phyloP scores from a whole-genome alignment of 2,329 filamentous ascomycete genomes.

The Pseudocercospora fijiensis region DNA sequence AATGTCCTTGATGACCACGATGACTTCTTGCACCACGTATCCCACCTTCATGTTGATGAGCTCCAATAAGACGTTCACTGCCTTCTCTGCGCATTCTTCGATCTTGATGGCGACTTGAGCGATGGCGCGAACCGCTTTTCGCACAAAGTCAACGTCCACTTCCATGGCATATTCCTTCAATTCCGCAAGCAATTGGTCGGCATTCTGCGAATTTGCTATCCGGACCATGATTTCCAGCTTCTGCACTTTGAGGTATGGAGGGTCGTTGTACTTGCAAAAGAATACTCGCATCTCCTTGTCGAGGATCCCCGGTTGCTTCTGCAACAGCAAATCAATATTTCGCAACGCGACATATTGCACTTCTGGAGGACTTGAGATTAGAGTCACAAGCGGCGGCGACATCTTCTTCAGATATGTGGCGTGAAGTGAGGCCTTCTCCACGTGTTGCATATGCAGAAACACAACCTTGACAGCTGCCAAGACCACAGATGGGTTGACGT shows the following conservation, averaged over 20 bases:
- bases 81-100: constrained; percentile 89
- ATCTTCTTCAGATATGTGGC: constrained; percentile 95
- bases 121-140: constrained; percentile 90
- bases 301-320: constrained; percentile 93
- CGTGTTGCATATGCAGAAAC: constrained; percentile 88
- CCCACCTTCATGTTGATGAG: constrained; percentile 97
- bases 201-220: constrained; percentile 96
- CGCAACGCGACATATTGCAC: constrained; percentile 95
- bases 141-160: constrained; percentile 98
- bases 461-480: constrained; percentile 97
- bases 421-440: constrained; percentile 70
- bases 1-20: constrained; percentile 99
- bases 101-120: constrained; percentile 99
- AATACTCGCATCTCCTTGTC: constrained; percentile 98
- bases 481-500: constrained; percentile 96
- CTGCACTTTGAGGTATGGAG: constrained; percentile 93
- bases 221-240: constrained; percentile 99
- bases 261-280: constrained; percentile 99
- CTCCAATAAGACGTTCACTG: constrained; percentile 88
- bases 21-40: constrained; percentile 96
- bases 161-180: constrained; percentile 96
- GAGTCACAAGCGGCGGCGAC: constrained; percentile 91
- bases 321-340: constrained; percentile 93
- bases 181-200: constrained; percentile 89
- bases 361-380: constrained; percentile 92